Conservation (phyloP, 1,284 basidiomycete genomes). For the Termitomyces sp. region DNA sequence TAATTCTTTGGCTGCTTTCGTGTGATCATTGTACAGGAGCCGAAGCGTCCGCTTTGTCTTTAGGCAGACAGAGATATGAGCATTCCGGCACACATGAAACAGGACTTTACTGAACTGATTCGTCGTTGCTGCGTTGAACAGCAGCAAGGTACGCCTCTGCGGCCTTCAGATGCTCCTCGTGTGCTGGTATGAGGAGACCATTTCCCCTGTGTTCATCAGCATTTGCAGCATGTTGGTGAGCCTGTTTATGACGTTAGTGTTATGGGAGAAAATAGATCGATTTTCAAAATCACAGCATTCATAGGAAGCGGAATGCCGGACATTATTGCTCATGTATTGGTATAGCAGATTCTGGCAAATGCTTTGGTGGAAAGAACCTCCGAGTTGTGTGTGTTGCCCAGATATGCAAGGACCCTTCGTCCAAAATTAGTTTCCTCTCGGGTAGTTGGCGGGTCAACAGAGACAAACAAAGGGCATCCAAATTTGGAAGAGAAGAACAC, state of each 20-base stretch:
- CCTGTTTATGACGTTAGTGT: constrained; percentile 39
- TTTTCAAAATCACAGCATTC: constrained; percentile 33
- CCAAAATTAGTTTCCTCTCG: background rate
- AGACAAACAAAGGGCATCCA: background rate
- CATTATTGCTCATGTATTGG: constrained; percentile 13
- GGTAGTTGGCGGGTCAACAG: background rate
- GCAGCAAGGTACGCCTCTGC: constrained; percentile 69
- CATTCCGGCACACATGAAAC: constrained; percentile 10
- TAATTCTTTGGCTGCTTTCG: constrained; percentile 62
- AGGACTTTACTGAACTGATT: constrained; percentile 47
- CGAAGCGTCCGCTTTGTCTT: constrained; percentile 72
- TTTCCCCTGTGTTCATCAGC: constrained; percentile 64
- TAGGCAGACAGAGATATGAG: constrained; percentile 1
- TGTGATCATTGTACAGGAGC: constrained; percentile 69
- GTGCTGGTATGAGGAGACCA: constrained; percentile 63
- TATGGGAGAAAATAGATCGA: background rate
- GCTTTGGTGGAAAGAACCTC: background rate
- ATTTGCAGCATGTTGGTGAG: constrained; percentile 75
- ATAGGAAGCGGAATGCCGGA: constrained; percentile 24
- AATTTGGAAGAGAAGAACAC: background rate
- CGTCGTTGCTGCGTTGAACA: constrained; percentile 63
- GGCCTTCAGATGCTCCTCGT: constrained; percentile 57
- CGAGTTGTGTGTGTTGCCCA: background rate
- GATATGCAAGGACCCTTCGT: background rate
- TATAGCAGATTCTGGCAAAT: background rate